These are phyloP conservation scores for Leccinum obscurum DNA, from an alignment of 768 basidiomycete species.

Conservation along the genomic window DNA sequence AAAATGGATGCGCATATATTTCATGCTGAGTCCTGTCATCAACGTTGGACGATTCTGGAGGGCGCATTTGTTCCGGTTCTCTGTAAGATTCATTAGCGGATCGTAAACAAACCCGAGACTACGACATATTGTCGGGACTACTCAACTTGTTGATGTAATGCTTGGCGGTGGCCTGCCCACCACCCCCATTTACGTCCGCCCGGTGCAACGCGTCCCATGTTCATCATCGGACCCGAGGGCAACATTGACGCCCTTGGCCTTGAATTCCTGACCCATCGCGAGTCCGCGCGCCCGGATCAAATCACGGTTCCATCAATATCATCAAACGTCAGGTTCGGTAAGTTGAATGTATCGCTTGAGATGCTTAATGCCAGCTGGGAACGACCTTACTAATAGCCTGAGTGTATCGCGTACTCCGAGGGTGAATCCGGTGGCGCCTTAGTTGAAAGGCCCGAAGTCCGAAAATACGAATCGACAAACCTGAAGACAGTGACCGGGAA, in stretches of 20 bases:
- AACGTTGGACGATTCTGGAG: slow-evolving; percentile 36
- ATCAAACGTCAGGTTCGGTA: neutral
- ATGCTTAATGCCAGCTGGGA: slow-evolving; percentile 76
- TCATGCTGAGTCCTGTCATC: slow-evolving; percentile 52
- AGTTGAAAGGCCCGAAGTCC: neutral
- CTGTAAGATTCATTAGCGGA: slow-evolving; percentile 18
- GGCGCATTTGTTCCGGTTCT: slow-evolving; percentile 39
- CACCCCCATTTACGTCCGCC: slow-evolving; percentile 92
- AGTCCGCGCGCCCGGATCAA: slow-evolving; percentile 76
- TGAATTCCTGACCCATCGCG: slow-evolving; percentile 81
- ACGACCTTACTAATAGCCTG: slow-evolving; percentile 74
- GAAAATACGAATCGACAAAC: slow-evolving; percentile 30
- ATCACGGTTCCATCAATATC: slow-evolving; percentile 65
- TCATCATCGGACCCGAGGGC: slow-evolving; percentile 85
- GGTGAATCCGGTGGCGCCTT: slow-evolving; percentile 57
- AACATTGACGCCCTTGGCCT: slow-evolving; percentile 80
- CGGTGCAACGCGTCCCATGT: slow-evolving; percentile 73
- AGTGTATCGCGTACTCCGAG: slow-evolving; percentile 74
- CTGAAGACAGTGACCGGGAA: slow-evolving; percentile 74
- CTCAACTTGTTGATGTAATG: slow-evolving; percentile 74
- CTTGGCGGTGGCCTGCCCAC: slow-evolving; percentile 87
- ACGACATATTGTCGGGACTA: neutral
- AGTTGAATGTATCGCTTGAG: neutral
- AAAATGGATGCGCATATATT: slow-evolving; percentile 55
- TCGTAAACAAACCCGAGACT: neutral